Evolutionary conservation across 2,329 filamentous ascomycete species (phyloP), one percentile per base, ranked within the genome.

Genomic region (Colletotrichum cuscutae): DNA sequence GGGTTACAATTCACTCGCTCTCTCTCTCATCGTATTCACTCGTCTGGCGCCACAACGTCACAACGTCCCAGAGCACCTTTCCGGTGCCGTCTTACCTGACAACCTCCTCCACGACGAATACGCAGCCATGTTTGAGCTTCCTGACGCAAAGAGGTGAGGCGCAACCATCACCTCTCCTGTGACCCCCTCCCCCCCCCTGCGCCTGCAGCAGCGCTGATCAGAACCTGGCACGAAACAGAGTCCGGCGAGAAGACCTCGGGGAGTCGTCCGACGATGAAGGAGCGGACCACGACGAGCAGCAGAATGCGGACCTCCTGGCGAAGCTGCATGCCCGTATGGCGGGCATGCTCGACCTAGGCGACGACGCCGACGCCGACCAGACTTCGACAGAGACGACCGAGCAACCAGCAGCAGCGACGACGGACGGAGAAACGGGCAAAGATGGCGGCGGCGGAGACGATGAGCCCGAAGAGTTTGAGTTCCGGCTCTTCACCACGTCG

Each of bases 401-500:
- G 5, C 58, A 30, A 12, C 9, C 76, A 35, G 32, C 32, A 53
- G 11, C 32, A 52, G 56, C 76, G 58, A 49, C 72, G 42, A 65
- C 60, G 13, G 58, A 56, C 28, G 73, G 76, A 26, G 72, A 67
- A 35, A 68, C 65, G 30, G 71, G 67, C 63, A 56, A 66, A 35
- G 65, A 61, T 9, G 72, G 74, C 7, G 74, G 72, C 8, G 74
- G 71, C 7, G 77, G 81, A 3, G 75, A 74, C 11, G 74, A 78
- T 8, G 76, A 68, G 22, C 73, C 81, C 22, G 83, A 86, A 60
- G 85, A 86, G 65, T 91, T 90, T 75, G 84, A 87, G 66, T 92
- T 92, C 77, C 84, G 88, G 9, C 84, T 92, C 32, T 92, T 92
- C 78, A 85, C 86, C 74, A 83, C 83, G 57, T 81, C 86, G 22